Evolutionary conservation across 768 basidiomycete genomes (phyloP), one percentile per base, ranked within the genome.

Genomic region (Udeniomyces megalosporus): DNA sequence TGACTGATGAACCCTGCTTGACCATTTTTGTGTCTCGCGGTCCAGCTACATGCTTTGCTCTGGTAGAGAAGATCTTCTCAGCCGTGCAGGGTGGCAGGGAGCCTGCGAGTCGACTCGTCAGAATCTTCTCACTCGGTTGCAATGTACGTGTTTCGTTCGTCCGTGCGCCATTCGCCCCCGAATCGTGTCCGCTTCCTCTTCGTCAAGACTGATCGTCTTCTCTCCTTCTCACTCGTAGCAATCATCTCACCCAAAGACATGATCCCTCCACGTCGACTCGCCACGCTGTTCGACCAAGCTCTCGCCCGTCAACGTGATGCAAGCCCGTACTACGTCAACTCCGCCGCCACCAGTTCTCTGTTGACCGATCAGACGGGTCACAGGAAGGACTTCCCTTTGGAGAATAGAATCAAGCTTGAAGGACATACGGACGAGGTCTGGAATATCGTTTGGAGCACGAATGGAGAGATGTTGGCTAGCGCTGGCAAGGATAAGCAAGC

Each of bases 351-450:
- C 76, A 71, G 78, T 71, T 88, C 90, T n/a, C 75, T 99, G 53
- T 88, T 89, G 70, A 78, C 79, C 52, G 91, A 99, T 72, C 89
- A 93, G 70, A 75, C 80, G 57, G 95, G 92, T 75, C 80, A 83
- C 65, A 80, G 84, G 69, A 79, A 81, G 29, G 54, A 80, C 45
- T 97, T 99, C 75, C 95, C 95, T 7, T 80, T 81, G 49, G 77
- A 84, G 28, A 91, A 87, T 14, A 91, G 88, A 3, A 84, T 85
- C 28, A 84, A 91, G 56, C 76, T 96, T 63, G 80, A 83, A 49
- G 87, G 84, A 32, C 93, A 96, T 73, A 80, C 78, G 12, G 88
- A 97, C 70, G 90, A 99, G 72, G 91, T 99, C 47, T 97, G 93
- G 92, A 83, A 86, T 70, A 74, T 97, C 63, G 85, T 85, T 71